Conservation (phyloP, 441 rosid species). For the Gossypium lobatum region DNA sequence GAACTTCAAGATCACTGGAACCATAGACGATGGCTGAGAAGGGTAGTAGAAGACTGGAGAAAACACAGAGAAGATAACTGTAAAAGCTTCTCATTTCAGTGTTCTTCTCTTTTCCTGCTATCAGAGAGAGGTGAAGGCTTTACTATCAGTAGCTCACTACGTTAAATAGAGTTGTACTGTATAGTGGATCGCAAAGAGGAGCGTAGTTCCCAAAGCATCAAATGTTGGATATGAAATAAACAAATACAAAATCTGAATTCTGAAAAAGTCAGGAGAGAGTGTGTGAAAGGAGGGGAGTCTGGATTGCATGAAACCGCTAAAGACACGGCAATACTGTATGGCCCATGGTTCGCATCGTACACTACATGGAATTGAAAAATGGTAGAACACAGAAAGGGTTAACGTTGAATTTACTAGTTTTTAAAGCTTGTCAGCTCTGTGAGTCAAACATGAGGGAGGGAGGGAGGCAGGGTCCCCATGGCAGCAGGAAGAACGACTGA, state of each 20-base stretch:
- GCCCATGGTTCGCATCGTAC: constrained; percentile 1
- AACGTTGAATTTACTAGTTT: constrained; percentile 10
- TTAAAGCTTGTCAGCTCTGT: background rate
- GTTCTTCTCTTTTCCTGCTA: background rate
- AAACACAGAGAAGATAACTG: constrained; percentile 16
- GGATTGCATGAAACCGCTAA: background rate
- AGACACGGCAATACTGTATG: background rate
- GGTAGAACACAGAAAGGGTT: background rate
- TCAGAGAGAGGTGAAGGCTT: background rate
- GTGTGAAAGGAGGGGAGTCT: background rate
- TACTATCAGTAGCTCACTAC: constrained; percentile 5
- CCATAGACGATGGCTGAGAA: constrained; percentile 23
- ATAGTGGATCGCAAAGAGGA: constrained; percentile 13
- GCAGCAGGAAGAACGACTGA: background rate
- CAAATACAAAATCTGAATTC: constrained; percentile 7
- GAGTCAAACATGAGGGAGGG: background rate
- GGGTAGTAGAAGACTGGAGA: constrained; percentile 15
- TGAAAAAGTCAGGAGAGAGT: constrained; percentile 1
- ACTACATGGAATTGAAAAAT: constrained; percentile 9
- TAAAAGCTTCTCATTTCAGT: constrained; percentile 30
- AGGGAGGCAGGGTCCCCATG: background rate
- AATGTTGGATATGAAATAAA: constrained; percentile 18
- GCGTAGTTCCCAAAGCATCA: constrained; percentile 22
- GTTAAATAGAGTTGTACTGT: constrained; percentile 21
- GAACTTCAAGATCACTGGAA: constrained; percentile 45